A percentile compares a stretch with the other conserved stretches of the same genome.
Conservation (phyloP, 2,329 filamentous ascomycete species). For the Pseudogymnoascus sp. region DNA sequence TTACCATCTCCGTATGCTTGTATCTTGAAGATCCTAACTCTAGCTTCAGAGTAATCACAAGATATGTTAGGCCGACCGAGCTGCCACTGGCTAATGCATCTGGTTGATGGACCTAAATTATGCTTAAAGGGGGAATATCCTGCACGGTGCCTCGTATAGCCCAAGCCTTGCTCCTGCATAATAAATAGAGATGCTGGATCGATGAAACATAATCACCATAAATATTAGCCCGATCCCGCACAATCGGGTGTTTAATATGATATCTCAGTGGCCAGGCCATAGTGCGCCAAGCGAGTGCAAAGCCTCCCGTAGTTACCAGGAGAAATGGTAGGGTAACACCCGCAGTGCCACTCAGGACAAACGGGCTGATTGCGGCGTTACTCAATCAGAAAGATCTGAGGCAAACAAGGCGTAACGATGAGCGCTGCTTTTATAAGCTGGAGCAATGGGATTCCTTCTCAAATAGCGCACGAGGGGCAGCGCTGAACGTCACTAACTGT, state of each 20-base stretch:
- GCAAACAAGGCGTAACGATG: neutral
- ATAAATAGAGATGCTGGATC: neutral
- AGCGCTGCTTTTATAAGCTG: neutral
- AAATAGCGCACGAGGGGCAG: too few relatives aligned
- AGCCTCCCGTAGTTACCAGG: neutral
- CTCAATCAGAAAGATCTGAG: neutral
- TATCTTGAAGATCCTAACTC: neutral
- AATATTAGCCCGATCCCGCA: neutral
- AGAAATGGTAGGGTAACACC: neutral
- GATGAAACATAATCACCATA: neutral
- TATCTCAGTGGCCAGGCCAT: neutral
- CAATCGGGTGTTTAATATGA: neutral
- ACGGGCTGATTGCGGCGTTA: neutral
- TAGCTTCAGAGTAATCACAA: neutral
- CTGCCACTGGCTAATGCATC: neutral
- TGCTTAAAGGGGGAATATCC: neutral
- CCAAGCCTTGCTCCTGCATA: neutral
- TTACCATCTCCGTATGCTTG: neutral
- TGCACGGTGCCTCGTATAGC: neutral
- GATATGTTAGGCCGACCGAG: neutral
- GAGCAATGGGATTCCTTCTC: neutral
- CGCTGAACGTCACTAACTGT: neutral
- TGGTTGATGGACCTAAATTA: neutral
- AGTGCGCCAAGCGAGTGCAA: neutral
- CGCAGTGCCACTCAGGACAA: neutral